Base-by-base conservation (phyloP, 2,329 filamentous ascomycete species). In the Taxawa tesnikishii region DNA sequence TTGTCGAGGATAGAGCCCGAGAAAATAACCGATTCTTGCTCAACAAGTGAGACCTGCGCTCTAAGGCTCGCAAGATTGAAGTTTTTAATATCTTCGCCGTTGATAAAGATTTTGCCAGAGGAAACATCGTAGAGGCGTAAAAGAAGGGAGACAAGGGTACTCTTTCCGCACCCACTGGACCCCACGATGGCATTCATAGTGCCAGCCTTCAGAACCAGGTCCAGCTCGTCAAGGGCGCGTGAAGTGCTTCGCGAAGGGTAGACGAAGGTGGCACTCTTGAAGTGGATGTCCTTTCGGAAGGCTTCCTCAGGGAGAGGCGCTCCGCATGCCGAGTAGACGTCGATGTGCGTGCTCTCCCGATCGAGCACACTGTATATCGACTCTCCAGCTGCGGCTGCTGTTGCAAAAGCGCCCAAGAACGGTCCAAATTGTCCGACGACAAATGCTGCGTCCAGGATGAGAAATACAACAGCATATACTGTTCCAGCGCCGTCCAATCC, bases 371-470 rank as follows among this genome's bases (percentile, higher is more conserved):
- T 52, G 13, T 60, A 53, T 13, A 69, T 59, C 18, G 57, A 53
- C 27, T 59, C 54, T 9, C 63, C 62, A 4, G 65, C 62, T 2
- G 70, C 62, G 2, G 70, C 63, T 1, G 74, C 73, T 18, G 56
- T 56, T 49, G 57, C 60, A 46, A 60, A 70, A 43, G 49, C 65
- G 51, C 74, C 71, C 10, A 80, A 54, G 29, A 78, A 65, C 0
- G 75, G 75, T 0, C 73, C 73, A 30, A 78, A 70, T 32, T 68
- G 66, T 17, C 74, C 72, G 15, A 79, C 60, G 19, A 79, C 65
- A 29, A 79, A 69, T 6, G 72, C 73, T 15, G 72, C 71, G 40
- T 79, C 74, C 2, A 78, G 61, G 8, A 78, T 68, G 17, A 79
- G 56, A 32, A 78, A 73, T 9, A 78, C 71, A 17, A 77, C 73